Evolutionary conservation across 495 filamentous ascomycete genomes (phyloP), one percentile per base, ranked within the genome.

Genomic region (Trypethelium eluteriae): DNA sequence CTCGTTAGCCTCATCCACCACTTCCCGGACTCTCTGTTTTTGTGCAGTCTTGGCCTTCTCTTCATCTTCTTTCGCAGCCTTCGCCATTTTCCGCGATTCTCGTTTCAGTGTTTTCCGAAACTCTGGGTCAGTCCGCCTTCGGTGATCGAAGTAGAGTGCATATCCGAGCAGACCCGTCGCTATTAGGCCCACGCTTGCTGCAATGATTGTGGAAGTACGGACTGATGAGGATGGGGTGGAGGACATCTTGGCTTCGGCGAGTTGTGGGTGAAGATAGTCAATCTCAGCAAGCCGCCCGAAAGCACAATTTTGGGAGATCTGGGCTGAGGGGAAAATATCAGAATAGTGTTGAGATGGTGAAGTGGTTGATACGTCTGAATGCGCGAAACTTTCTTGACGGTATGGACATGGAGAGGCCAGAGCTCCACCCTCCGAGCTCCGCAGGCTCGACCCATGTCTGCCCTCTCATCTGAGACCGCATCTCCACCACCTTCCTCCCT

Each of bases 111-210:
- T 79, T 77, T 89, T 91, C 73, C 94, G 84, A 83, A 97, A 98
- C 34, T 89, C 86, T 67, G 90, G 85, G 73, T 96, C 87, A 74
- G 85, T 88, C 71, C 94, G 90, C 71, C 94, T 86, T 76, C 88
- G 88, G 80, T 97, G 87, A 80, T 98, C 94, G 74, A 98, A 98
- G 82, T 96, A 98, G 66, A 91, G 78, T 65, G 91, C 95, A 74
- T 98, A 88, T 73, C 83, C 84, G 66, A 96, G 75, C 53, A 92
- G 73, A 68, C 91, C 90, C 47, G 90, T 89, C 47, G 89, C 80
- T 66, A 91, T 73, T 32, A 87, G 88, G 76, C 89, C 91, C 69
- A 86, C 84, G 36, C 86, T 84, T 70, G 86, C 85, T 71, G 89
- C 85, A 70, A 88, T 82, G 77, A 94, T 81, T 65, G 88, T 91